Conservation (phyloP, 1,284 basidiomycete genomes). For the Wallemia hederae region DNA sequence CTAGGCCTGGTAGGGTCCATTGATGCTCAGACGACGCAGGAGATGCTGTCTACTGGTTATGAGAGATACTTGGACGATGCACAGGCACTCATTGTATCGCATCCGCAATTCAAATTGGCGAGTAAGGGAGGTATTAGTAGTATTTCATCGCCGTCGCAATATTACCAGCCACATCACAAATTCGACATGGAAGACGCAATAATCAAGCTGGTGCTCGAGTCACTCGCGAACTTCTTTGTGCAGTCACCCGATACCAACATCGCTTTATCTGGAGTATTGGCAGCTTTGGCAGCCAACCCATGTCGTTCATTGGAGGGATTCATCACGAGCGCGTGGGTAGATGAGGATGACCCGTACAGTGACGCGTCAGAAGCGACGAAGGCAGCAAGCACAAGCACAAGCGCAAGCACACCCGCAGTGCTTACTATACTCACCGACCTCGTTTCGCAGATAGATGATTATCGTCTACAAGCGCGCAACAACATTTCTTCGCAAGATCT, state of each 20-base stretch:
- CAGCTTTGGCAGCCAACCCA: constrained; percentile 49
- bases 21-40: constrained; percentile 37
- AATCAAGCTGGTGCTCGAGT: constrained; percentile 36
- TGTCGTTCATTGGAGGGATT: constrained; percentile 62
- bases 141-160: constrained; percentile 9
- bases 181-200: constrained; percentile 52
- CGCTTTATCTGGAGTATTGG: constrained; percentile 50
- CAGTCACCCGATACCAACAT: constrained; percentile 67
- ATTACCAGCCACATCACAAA: too few species aligned
- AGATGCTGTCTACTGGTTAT: constrained; percentile 57
- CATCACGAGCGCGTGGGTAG: constrained; percentile 12
- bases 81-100: constrained; percentile 32
- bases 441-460: constrained; percentile 31
- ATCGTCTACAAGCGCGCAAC: constrained; percentile 22
- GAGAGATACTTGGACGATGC: constrained; percentile 59
- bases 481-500: constrained; percentile 26
- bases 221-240: constrained; percentile 45
- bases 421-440: constrained; percentile 8
- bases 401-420: constrained; percentile 22
- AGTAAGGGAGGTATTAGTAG: constrained; percentile 1
- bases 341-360: constrained; percentile 23
- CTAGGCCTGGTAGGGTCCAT: constrained; percentile 45
- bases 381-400: constrained; percentile 49
- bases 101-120: constrained; percentile 21
- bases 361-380: constrained; percentile 28